phyloP scores from a whole-genome alignment of 2,329 filamentous ascomycete species.

The Fusarium oligoseptatum region DNA sequence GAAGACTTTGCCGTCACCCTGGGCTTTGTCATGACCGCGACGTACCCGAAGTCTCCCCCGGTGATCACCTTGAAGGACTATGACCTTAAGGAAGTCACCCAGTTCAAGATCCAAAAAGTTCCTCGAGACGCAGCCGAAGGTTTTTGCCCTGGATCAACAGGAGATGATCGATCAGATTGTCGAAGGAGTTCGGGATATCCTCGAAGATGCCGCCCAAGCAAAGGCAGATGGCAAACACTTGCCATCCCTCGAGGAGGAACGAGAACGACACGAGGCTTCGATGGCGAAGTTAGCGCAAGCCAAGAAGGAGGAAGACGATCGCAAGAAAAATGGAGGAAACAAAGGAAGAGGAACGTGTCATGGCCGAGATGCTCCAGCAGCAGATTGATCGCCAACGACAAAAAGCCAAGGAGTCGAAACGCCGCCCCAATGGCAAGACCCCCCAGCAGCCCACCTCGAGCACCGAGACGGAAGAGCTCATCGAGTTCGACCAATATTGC shows the following conservation, averaged over 20 bases:
- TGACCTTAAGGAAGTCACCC: constrained; percentile 76
- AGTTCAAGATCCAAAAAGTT: constrained; percentile 76
- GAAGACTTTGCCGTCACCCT: constrained; percentile 78
- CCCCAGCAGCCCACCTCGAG: constrained; percentile 46
- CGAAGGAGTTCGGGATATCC: constrained; percentile 77
- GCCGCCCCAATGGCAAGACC: constrained; percentile 57
- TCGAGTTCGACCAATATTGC: constrained; percentile 78
- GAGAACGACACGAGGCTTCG: constrained; percentile 83
- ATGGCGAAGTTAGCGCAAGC: constrained; percentile 72
- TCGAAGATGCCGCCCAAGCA: constrained; percentile 87
- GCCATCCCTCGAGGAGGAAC: constrained; percentile 90
- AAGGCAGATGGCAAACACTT: constrained; percentile 81
- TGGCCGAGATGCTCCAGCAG: constrained; percentile 79
- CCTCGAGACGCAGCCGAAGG: constrained; percentile 69
- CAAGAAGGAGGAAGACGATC: constrained; percentile 66
- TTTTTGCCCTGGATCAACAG: constrained; percentile 65
- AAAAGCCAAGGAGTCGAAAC: constrained; percentile 74
- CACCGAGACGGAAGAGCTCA: constrained; percentile 48
- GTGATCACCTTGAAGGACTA: constrained; percentile 77
- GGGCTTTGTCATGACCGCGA: constrained; percentile 86
- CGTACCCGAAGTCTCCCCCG: constrained; percentile 89
- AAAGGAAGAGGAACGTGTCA: constrained; percentile 76
- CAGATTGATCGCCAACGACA: constrained; percentile 77
- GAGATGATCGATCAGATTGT: constrained; percentile 76
- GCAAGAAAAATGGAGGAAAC: constrained; percentile 68